Conservation (phyloP, 208 protist genomes). For the Trypanosoma scelopori region DNA sequence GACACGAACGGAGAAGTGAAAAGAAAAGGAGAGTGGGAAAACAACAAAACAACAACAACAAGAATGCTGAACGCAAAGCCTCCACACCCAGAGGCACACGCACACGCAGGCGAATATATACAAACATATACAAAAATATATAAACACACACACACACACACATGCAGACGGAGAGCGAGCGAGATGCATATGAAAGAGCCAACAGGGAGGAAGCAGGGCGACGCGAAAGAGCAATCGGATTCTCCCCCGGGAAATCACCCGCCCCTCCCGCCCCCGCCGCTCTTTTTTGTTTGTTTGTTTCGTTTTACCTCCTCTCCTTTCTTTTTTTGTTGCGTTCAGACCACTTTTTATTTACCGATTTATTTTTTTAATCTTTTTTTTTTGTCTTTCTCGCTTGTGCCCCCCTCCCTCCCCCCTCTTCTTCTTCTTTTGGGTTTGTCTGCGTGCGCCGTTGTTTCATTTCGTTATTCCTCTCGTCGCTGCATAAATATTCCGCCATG, state of each 20-base stretch:
- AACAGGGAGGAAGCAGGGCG: no score
- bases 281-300: no score
- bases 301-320: no score
- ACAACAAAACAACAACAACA: no score
- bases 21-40: no score
- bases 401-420: not conserved
- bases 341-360: not conserved
- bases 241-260: no score
- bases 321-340: not conserved
- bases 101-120: constrained; percentile 4
- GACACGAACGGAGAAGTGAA: no score
- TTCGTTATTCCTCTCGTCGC: not conserved
- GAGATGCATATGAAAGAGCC: not conserved
- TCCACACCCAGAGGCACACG: not conserved
- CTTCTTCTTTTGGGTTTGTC: not conserved
- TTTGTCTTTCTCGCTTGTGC: not conserved
- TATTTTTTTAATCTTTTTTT: not conserved
- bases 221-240: no score
- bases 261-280: no score
- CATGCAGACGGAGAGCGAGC: not conserved
- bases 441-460: not conserved
- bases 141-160: constrained; percentile 7
- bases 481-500: no score
- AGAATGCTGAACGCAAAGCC: no score
- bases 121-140: constrained; percentile 5